A percentile compares a stretch with the other conserved stretches of the same genome.
Evolutionary conservation across 2,329 filamentous ascomycete species (phyloP).

Genomic region (Paecilomyces sp.): DNA sequence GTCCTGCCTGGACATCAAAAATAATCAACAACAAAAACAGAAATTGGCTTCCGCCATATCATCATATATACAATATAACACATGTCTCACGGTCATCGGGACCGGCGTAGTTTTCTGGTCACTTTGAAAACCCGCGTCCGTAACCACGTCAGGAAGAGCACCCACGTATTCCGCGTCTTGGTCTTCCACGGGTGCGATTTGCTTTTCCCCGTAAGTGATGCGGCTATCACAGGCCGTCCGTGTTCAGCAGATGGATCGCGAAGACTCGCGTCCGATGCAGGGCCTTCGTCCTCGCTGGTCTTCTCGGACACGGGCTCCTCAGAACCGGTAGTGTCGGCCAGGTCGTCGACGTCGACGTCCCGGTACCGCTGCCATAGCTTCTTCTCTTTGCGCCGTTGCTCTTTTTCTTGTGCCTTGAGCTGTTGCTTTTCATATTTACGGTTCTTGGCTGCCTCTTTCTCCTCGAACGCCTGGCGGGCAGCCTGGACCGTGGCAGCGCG

Average conservation of each 20-base stretch:
- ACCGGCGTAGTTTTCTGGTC: conserved; percentile 24
- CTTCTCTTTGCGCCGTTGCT: conserved; percentile 37
- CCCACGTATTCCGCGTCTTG: conserved; percentile 38
- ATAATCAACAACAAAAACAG: neutral
- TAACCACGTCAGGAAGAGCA: conserved; percentile 51
- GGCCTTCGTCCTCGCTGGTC: conserved; percentile 1
- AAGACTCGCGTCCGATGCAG: neutral
- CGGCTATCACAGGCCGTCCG: conserved; percentile 1
- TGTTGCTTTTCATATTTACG: conserved; percentile 48
- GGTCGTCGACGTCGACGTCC: conserved; percentile 8
- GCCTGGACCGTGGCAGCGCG: conserved; percentile 51
- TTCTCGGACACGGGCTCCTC: conserved; percentile 17
- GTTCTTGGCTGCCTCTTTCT: conserved; percentile 52
- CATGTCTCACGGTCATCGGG: neutral
- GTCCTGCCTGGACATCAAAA: neutral
- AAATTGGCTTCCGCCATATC: neutral
- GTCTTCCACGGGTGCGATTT: conserved; percentile 21
- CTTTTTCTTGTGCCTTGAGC: conserved; percentile 39
- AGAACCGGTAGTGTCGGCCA: conserved; percentile 5
- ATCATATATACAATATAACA: neutral
- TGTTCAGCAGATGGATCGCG: neutral
- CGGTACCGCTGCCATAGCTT: conserved; percentile 17
- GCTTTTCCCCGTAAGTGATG: conserved; percentile 4
- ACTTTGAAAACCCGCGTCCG: conserved; percentile 49
- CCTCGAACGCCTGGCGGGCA: conserved; percentile 50